phyloP scores from a whole-genome alignment of 73 alveolate species.

The Tetrahymena malaccensis region DNA sequence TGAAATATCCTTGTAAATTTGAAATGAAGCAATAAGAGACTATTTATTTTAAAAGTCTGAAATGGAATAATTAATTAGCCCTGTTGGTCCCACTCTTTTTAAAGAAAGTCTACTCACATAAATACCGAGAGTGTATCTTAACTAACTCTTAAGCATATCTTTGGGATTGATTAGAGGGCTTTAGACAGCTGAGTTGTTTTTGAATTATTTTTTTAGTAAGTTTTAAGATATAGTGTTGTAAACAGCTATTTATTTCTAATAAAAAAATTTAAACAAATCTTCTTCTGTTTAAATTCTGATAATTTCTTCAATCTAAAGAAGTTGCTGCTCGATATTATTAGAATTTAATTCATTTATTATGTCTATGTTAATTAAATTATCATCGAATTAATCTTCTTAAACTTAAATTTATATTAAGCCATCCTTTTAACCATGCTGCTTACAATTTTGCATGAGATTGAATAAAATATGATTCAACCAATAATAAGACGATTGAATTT shows the following conservation, averaged over 20 bases:
- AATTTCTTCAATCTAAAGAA: not conserved
- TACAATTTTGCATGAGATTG: not conserved
- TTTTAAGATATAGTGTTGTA: not conserved
- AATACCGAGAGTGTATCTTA: not conserved
- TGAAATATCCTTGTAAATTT: not conserved
- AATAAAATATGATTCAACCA: not conserved
- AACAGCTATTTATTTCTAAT: not conserved
- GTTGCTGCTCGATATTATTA: not conserved
- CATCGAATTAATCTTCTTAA: not conserved
- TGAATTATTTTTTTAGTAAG: not conserved
- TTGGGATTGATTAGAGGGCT: not conserved
- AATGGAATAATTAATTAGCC: not conserved
- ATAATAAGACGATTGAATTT: not conserved
- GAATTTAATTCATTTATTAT: not conserved
- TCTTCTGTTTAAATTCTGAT: not conserved
- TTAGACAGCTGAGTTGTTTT: not conserved
- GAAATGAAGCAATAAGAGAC: not conserved
- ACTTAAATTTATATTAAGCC: not conserved
- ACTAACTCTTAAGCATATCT: not conserved
- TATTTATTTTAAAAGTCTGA: not conserved
- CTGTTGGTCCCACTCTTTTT: not conserved
- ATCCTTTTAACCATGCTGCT: not conserved
- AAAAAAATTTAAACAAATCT: not conserved
- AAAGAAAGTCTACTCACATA: not conserved
- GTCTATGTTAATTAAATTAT: not conserved